Evolutionary conservation across 2,329 filamentous ascomycete species (phyloP).

Genomic region (Ascochyta pisi): DNA sequence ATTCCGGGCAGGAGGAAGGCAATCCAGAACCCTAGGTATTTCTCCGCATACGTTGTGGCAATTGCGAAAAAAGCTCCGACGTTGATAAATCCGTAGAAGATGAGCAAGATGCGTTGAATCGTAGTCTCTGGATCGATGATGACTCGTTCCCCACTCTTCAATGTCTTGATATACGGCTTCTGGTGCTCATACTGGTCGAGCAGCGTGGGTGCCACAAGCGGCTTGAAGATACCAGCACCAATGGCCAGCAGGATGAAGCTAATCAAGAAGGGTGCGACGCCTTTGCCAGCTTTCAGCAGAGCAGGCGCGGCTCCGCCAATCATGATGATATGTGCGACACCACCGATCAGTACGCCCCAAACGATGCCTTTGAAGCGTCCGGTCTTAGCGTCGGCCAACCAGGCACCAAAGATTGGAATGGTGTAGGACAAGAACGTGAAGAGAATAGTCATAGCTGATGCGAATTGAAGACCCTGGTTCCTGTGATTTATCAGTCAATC

Average conservation of each 20-base stretch:
- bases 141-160: slow-evolving; percentile 39
- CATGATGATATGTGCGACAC: slow-evolving; percentile 46
- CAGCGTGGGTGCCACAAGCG: slow-evolving; percentile 53
- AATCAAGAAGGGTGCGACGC: slow-evolving; percentile 50
- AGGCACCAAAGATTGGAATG: slow-evolving; percentile 58
- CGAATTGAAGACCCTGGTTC: slow-evolving; percentile 62
- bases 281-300: slow-evolving; percentile 48
- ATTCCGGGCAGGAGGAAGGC: slow-evolving; percentile 48
- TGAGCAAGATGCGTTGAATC: slow-evolving; percentile 45
- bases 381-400: slow-evolving; percentile 54
- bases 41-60: slow-evolving; percentile 49
- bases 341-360: slow-evolving; percentile 49
- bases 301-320: slow-evolving; percentile 49
- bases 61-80: slow-evolving; percentile 16
- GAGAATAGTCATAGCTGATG: slow-evolving; percentile 61
- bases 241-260: slow-evolving; percentile 45
- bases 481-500: background rate
- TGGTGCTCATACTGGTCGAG: slow-evolving; percentile 55
- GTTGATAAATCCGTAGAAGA: slow-evolving; percentile 41
- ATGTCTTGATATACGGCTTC: slow-evolving; percentile 51
- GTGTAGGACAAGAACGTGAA: slow-evolving; percentile 66
- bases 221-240: slow-evolving; percentile 46
- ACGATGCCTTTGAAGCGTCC: slow-evolving; percentile 51
- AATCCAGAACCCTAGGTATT: slow-evolving; percentile 52
- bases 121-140: slow-evolving; percentile 57